Evolutionary conservation across 179 eudicot genomes (phyloP).

Genomic region (Beta lomatogona): DNA sequence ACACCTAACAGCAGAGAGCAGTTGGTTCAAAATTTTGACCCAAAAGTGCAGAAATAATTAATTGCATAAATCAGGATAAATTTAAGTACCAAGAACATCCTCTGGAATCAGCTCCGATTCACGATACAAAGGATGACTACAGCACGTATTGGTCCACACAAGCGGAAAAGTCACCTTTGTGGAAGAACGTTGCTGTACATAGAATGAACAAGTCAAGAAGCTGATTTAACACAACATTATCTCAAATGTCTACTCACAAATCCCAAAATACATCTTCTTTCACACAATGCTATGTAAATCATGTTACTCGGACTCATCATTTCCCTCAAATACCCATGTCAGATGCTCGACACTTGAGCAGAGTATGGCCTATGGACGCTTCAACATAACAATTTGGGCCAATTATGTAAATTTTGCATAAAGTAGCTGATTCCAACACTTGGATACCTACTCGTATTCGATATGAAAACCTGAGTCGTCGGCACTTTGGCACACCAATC

Average conservation of each 20-base stretch:
- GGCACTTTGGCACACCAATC: too few relatives aligned
- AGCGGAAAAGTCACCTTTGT: conserved; percentile 94
- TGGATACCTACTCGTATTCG: too few relatives aligned
- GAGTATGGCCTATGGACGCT: too few relatives aligned
- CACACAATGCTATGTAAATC: neutral
- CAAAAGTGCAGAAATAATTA: neutral
- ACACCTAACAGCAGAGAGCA: conserved; percentile 53
- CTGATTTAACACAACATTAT: neutral
- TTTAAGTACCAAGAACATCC: conserved; percentile 59
- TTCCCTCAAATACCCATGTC: too few relatives aligned
- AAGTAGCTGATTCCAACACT: too few relatives aligned
- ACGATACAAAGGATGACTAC: conserved; percentile 93
- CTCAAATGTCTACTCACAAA: neutral
- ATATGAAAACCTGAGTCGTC: too few relatives aligned
- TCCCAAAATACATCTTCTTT: neutral
- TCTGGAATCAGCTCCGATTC: conserved; percentile 84
- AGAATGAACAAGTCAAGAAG: neutral
- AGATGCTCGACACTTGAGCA: too few relatives aligned
- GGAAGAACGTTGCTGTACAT: conserved; percentile 84
- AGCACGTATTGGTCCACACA: conserved; percentile 98
- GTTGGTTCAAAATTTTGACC: neutral
- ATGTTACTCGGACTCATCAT: too few relatives aligned
- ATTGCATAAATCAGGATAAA: neutral
- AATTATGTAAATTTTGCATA: too few relatives aligned
- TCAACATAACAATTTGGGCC: too few relatives aligned